Evolutionary conservation across 148 eudicot genomes (phyloP).

Genomic region (Tetragonia tetragonoides): DNA sequence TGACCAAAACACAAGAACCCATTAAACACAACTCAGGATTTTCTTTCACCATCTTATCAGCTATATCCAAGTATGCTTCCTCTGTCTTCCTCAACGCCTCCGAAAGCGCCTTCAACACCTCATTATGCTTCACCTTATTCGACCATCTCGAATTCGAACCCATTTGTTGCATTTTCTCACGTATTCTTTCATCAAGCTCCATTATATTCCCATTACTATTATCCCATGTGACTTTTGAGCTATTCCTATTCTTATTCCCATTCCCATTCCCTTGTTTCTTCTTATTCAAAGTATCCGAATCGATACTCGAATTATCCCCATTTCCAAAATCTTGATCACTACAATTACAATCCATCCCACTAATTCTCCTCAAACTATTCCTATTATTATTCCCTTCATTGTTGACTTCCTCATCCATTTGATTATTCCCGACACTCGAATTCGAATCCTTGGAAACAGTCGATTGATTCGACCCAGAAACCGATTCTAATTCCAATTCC

Average conservation of each 20-base stretch:
- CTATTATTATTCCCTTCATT: not conserved
- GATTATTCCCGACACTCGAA: not conserved
- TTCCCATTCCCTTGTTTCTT: constrained; percentile 38
- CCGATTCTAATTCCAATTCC: constrained; percentile 14
- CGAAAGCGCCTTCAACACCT: constrained; percentile 70
- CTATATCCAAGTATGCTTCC: constrained; percentile 73
- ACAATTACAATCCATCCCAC: constrained; percentile 11
- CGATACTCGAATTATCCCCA: constrained; percentile 16
- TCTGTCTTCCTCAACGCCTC: constrained; percentile 78
- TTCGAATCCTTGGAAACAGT: constrained; percentile 28
- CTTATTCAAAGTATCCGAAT: constrained; percentile 35
- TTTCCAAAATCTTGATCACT: constrained; percentile 20
- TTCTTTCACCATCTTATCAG: constrained; percentile 75
- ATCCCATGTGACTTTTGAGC: too few relatives aligned
- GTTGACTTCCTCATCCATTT: constrained; percentile 17
- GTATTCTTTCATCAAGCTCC: constrained; percentile 70
- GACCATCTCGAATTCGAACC: constrained; percentile 31
- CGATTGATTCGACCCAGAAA: constrained; percentile 26
- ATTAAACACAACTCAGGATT: constrained; percentile 88
- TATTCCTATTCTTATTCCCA: constrained; percentile 61
- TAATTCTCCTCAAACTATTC: constrained; percentile 8
- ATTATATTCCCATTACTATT: constrained; percentile 45
- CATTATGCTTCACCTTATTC: constrained; percentile 44
- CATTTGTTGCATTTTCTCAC: constrained; percentile 47
- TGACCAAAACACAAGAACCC: constrained; percentile 95